A percentile compares a stretch with the other conserved stretches of the same genome.
Conservation (phyloP, 2,329 filamentous ascomycete genomes). For the Fusarium mundagurra region DNA sequence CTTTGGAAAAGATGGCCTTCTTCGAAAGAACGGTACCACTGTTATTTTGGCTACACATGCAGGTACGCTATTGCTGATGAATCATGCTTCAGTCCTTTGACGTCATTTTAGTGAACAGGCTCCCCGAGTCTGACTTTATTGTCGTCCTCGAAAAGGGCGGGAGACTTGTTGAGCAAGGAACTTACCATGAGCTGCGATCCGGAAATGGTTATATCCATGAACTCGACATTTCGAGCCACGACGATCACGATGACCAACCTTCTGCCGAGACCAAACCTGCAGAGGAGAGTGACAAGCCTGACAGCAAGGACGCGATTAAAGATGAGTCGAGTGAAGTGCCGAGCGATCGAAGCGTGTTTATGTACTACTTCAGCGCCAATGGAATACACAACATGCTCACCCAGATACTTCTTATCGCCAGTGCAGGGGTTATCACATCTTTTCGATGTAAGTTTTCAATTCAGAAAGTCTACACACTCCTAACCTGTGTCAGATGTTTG, state of each 20-base stretch:
- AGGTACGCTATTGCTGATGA: constrained; percentile 19
- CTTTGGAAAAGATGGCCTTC: constrained; percentile 50
- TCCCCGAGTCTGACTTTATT: constrained; percentile 56
- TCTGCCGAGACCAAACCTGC: background rate
- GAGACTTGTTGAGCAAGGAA: constrained; percentile 53
- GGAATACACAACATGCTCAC: constrained; percentile 31
- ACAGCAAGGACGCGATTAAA: background rate
- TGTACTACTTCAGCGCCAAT: constrained; percentile 44
- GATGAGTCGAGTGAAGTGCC: background rate
- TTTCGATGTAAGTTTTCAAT: constrained; percentile 39
- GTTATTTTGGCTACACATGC: constrained; percentile 50
- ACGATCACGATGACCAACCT: constrained; percentile 5
- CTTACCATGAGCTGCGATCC: constrained; percentile 50
- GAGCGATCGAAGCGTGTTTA: constrained; percentile 43
- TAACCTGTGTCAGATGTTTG: constrained; percentile 37
- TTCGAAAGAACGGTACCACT: constrained; percentile 44
- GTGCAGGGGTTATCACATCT: constrained; percentile 29
- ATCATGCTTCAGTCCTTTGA: background rate
- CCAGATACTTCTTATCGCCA: constrained; percentile 21
- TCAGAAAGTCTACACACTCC: background rate
- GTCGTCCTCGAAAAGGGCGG: constrained; percentile 54
- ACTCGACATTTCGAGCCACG: constrained; percentile 46
- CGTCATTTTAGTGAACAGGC: constrained; percentile 36
- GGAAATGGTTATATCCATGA: constrained; percentile 51
- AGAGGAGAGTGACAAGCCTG: background rate